Evolutionary conservation across 306 rosid species (phyloP).

Genomic region (Vigna nakashimae): DNA sequence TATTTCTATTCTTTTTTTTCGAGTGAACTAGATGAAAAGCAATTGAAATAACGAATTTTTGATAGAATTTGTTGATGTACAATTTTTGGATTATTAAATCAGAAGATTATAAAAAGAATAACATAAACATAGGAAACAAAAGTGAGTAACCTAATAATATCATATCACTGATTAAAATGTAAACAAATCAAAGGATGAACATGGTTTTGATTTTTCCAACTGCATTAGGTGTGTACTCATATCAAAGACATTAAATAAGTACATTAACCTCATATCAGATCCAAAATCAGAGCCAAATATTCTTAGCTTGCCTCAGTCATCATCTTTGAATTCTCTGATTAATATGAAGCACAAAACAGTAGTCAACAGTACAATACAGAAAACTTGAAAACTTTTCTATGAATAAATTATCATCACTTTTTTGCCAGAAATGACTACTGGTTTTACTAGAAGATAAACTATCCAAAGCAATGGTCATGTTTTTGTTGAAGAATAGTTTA

Average conservation of each 20-base stretch:
- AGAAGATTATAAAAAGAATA: neutral
- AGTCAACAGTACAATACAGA: slow-evolving; percentile 27
- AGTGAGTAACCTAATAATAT: slow-evolving; percentile 25
- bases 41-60: neutral
- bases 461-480: neutral
- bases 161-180: slow-evolving; percentile 26
- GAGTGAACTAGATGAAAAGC: neutral
- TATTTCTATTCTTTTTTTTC: too few species aligned
- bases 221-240: slow-evolving; percentile 41
- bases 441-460: slow-evolving; percentile 1
- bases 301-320: slow-evolving; percentile 62
- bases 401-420: neutral
- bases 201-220: slow-evolving; percentile 35
- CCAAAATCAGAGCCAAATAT: slow-evolving; percentile 46
- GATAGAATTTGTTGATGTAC: neutral
- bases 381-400: neutral
- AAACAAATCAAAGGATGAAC: slow-evolving; percentile 40
- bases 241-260: slow-evolving; percentile 41
- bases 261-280: slow-evolving; percentile 42
- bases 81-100: neutral
- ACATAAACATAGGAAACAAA: slow-evolving; percentile 9
- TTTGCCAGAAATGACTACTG: slow-evolving; percentile 2
- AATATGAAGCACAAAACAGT: slow-evolving; percentile 38
- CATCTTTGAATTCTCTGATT: slow-evolving; percentile 92
- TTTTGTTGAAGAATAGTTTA: slow-evolving; percentile 5